Evolutionary conservation across 768 basidiomycete genomes (phyloP), one percentile per base, ranked within the genome.

Genomic region (Gloeostereum incarnatum): DNA sequence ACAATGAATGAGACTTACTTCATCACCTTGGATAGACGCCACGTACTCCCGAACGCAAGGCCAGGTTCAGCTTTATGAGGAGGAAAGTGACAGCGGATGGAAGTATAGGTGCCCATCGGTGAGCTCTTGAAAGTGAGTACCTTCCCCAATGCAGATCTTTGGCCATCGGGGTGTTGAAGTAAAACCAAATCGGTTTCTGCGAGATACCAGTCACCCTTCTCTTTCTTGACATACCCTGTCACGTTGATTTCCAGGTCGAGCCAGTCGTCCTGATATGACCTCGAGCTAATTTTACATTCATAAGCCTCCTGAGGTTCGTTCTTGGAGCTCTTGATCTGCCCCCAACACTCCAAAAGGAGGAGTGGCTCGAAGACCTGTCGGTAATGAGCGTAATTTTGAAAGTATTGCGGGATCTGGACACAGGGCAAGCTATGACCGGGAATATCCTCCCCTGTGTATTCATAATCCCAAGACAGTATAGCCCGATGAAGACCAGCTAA

Each of bases 271-370:
- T 76, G 71, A 52, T 76, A 85, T 43, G 73, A 73, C 13, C 85
- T 78, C 11, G 75, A 73, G 19, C 63, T 67, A 29, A 98, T 69
- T 42, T 74, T 79, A 58, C 76, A 78, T 18, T 70, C 63, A 47
- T 78, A 73, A 1, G 57, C 54, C 5, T 78, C 70, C 32, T 61
- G 65, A 6, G 42, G 44, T 39, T 82, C 79, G 36, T 85, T 80
- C 53, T 87, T 89, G 4, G 88, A 78, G 46, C 87, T 77, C 6
- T 68, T 51, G 17, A 94, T 71, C 52, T 94, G 89, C 20, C 82
- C 76, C 93, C 96, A 97, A 45, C 87, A 80, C 59, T 99, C 96
- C 41, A 87, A 62, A 14, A 92, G 60, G 19, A 98, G 62, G 11
- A 98, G 68, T 2, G 94, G 92, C 52, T 89, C 78, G 54, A 96